Percentiles rank a stretch among this genome's conserved stretches.
Conservation (phyloP, 495 filamentous ascomycete genomes). For the Lophiostoma macrostomum region DNA sequence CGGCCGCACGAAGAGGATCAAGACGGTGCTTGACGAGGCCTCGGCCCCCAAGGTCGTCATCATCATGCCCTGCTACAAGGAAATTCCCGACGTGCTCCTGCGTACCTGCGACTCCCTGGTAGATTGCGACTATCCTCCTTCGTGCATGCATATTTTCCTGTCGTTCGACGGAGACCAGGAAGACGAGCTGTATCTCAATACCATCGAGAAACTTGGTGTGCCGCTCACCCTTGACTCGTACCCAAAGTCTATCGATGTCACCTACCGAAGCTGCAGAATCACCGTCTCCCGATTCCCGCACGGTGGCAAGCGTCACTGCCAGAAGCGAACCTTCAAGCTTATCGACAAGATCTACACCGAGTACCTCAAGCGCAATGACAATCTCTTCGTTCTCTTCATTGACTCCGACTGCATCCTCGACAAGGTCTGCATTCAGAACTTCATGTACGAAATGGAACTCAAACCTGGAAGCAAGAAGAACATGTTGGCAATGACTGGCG, state of each 20-base stretch:
- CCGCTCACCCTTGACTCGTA: slow-evolving; percentile 73
- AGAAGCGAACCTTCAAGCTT: slow-evolving; percentile 90
- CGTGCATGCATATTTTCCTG: slow-evolving; percentile 93
- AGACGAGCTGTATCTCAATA: slow-evolving; percentile 85
- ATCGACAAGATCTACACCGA: slow-evolving; percentile 91
- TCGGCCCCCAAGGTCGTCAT: slow-evolving; percentile 94
- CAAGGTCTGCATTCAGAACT: slow-evolving; percentile 90
- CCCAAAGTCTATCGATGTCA: slow-evolving; percentile 87
- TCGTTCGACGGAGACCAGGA: slow-evolving; percentile 91
- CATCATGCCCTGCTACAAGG: slow-evolving; percentile 97
- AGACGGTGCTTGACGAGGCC: slow-evolving; percentile 76
- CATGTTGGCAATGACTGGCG: slow-evolving; percentile 97
- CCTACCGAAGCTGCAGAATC: slow-evolving; percentile 75
- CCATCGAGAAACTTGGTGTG: slow-evolving; percentile 83
- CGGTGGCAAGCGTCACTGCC: slow-evolving; percentile 90
- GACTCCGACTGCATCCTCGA: slow-evolving; percentile 98
- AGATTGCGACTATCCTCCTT: slow-evolving; percentile 88
- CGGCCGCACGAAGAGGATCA: slow-evolving; percentile 76
- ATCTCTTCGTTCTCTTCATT: slow-evolving; percentile 95
- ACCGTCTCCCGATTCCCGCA: slow-evolving; percentile 93
- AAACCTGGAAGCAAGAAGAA: slow-evolving; percentile 89
- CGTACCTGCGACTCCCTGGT: slow-evolving; percentile 91
- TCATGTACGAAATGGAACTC: slow-evolving; percentile 98
- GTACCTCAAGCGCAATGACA: slow-evolving; percentile 84
- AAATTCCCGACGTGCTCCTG: slow-evolving; percentile 79